phyloP scores from a whole-genome alignment of 2,329 filamentous ascomycete species.

The Chrysoporthe austroafricana region DNA sequence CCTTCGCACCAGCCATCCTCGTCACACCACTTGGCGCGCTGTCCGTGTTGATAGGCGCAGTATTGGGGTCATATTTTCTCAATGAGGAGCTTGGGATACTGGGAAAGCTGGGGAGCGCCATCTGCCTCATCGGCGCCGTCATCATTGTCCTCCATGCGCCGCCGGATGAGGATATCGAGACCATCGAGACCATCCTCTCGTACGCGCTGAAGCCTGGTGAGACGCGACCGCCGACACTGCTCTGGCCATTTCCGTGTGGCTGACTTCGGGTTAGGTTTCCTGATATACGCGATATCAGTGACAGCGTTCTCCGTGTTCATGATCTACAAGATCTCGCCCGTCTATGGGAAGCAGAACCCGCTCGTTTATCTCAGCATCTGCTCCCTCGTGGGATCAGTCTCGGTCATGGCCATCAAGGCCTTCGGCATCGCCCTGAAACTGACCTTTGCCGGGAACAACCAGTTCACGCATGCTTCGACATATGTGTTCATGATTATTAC shows the following conservation, averaged over 20 bases:
- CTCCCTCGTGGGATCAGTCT: conserved; percentile 94
- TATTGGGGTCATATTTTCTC: conserved; percentile 92
- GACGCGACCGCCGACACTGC: conserved; percentile 32
- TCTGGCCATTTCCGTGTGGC: conserved; percentile 12
- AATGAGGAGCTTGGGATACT: conserved; percentile 87
- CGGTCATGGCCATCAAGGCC: conserved; percentile 98
- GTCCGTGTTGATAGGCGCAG: conserved; percentile 91
- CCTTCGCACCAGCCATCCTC: conserved; percentile 97
- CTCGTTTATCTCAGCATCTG: conserved; percentile 97
- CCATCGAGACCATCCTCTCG: conserved; percentile 87
- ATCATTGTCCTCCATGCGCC: conserved; percentile 98
- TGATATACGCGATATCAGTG: conserved; percentile 82
- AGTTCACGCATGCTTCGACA: conserved; percentile 92
- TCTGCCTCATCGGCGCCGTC: conserved; percentile 92
- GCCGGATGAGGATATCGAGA: conserved; percentile 87
- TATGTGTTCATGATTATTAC: conserved; percentile 98
- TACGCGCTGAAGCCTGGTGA: conserved; percentile 91
- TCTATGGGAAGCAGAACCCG: conserved; percentile 92
- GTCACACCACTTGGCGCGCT: conserved; percentile 94
- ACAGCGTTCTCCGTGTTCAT: conserved; percentile 85
- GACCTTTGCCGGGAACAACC: conserved; percentile 90
- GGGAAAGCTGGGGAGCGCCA: conserved; percentile 93
- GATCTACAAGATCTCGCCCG: conserved; percentile 93
- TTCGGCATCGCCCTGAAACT: conserved; percentile 98
- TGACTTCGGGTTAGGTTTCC: conserved; percentile 67